Conservation (phyloP, 2,329 filamentous ascomycete species). For the Colletotrichum destructivum region DNA sequence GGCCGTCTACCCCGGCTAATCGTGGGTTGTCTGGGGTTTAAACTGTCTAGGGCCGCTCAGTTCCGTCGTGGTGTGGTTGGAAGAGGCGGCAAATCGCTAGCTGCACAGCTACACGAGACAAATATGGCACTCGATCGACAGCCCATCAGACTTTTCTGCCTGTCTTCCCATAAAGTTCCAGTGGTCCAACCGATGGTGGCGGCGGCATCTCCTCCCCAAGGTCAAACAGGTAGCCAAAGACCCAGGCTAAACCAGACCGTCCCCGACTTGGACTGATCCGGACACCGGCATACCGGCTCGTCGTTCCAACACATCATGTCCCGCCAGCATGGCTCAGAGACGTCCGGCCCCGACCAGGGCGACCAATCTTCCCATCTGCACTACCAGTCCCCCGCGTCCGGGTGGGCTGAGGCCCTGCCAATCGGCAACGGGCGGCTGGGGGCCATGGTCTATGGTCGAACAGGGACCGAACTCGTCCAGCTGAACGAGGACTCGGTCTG, state of each 20-base stretch:
- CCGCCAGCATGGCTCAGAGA: slow-evolving; percentile 2
- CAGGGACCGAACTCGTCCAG: slow-evolving; percentile 54
- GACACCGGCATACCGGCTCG: slow-evolving; percentile 36
- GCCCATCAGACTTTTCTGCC: background rate
- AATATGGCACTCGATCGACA: background rate
- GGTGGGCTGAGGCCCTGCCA: slow-evolving; percentile 54
- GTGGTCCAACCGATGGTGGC: background rate
- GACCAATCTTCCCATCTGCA: slow-evolving; percentile 43
- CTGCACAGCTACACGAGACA: background rate
- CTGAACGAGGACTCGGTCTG: slow-evolving; percentile 65
- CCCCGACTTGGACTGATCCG: background rate
- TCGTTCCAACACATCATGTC: slow-evolving; percentile 29
- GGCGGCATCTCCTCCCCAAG: background rate
- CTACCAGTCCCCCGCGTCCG: slow-evolving; percentile 49
- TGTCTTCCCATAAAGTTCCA: background rate
- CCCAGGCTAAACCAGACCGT: slow-evolving; percentile 6
- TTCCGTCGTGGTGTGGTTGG: background rate
- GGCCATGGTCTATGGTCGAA: slow-evolving; percentile 57
- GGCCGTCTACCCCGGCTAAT: slow-evolving; percentile 18
- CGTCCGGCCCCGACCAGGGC: slow-evolving; percentile 16
- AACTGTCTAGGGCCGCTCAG: slow-evolving; percentile 15
- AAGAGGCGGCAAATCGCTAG: slow-evolving; percentile 18
- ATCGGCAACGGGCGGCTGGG: slow-evolving; percentile 60
- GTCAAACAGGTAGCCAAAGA: background rate
- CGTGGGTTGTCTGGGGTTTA: slow-evolving; percentile 41